Conservation (phyloP, 495 filamentous ascomycete species). For the Tuber indicum region DNA sequence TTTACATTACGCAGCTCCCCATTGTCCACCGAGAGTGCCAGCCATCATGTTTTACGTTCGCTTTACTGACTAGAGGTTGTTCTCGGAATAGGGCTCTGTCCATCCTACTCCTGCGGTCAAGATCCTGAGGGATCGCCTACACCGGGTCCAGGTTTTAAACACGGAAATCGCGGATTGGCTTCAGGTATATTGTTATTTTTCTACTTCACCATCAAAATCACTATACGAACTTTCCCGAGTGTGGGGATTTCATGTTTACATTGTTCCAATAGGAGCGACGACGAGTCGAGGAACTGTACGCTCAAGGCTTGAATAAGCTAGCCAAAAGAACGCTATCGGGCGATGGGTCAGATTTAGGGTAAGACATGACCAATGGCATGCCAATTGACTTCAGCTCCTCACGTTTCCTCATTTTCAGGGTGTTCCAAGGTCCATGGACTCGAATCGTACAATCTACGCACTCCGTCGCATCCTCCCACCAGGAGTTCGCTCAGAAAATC, state of each 20-base stretch:
- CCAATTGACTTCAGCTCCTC: constrained; percentile 20
- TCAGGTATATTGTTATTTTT: constrained; percentile 56
- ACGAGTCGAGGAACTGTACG: constrained; percentile 86
- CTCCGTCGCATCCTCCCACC: constrained; percentile 74
- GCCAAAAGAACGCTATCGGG: constrained; percentile 61
- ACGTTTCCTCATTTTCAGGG: constrained; percentile 49
- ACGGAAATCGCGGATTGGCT: constrained; percentile 93
- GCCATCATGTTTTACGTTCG: constrained; percentile 11
- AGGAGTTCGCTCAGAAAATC: constrained; percentile 72
- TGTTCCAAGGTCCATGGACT: constrained; percentile 89
- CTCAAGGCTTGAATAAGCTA: constrained; percentile 73
- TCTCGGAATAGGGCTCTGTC: constrained; percentile 60
- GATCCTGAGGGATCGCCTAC: constrained; percentile 79
- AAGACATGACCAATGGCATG: constrained; percentile 42
- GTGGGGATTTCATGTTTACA: constrained; percentile 9
- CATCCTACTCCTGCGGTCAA: constrained; percentile 78
- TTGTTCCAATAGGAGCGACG: constrained; percentile 68
- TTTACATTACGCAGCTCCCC: constrained; percentile 10
- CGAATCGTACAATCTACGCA: constrained; percentile 78
- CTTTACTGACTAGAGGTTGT: constrained; percentile 32
- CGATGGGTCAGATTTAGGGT: constrained; percentile 77
- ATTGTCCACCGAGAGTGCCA: constrained; percentile 11
- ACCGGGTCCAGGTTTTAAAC: constrained; percentile 80
- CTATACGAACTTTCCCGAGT: constrained; percentile 23
- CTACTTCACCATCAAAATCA: constrained; percentile 17